phyloP scores from a whole-genome alignment of 2,329 filamentous ascomycete species.

The Ceratocystis harringtonii region DNA sequence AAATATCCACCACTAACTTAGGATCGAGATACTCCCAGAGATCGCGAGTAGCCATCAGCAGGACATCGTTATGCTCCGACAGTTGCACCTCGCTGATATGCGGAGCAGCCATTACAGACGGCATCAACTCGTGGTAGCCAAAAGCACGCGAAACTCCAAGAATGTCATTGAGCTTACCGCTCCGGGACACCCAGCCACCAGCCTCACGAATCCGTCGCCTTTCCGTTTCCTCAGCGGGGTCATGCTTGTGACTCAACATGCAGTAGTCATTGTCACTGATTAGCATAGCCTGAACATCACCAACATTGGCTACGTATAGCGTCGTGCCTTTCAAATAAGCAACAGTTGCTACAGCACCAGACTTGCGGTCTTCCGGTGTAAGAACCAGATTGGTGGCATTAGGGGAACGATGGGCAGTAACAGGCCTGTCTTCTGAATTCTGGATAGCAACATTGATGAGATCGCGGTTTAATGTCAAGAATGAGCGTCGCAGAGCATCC shows the following conservation, averaged over 20 bases:
- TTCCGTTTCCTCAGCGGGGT: conserved; percentile 74
- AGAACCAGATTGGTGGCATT: conserved; percentile 60
- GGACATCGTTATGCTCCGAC: conserved; percentile 81
- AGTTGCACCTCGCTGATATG: conserved; percentile 65
- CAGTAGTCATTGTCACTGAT: conserved; percentile 76
- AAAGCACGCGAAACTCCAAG: conserved; percentile 89
- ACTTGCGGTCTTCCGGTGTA: conserved; percentile 75
- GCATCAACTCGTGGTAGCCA: conserved; percentile 85
- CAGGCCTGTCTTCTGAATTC: conserved; percentile 57
- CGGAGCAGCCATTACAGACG: conserved; percentile 81
- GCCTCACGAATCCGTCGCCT: conserved; percentile 82
- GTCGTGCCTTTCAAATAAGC: conserved; percentile 81
- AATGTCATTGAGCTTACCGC: conserved; percentile 82
- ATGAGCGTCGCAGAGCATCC: conserved; percentile 75
- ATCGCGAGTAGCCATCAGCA: conserved; percentile 79
- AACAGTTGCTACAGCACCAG: conserved; percentile 82
- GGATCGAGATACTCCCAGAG: conserved; percentile 90
- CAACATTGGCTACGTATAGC: conserved; percentile 86
- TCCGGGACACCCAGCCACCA: conserved; percentile 87
- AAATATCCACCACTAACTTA: conserved; percentile 82
- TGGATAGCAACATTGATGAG: conserved; percentile 73
- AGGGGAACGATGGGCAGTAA: conserved; percentile 54
- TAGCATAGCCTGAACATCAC: conserved; percentile 87
- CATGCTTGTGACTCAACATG: conserved; percentile 79
- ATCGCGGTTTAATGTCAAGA: conserved; percentile 84